phyloP scores from a whole-genome alignment of 345 rosid genomes.

The Pseudoturritis turrita region DNA sequence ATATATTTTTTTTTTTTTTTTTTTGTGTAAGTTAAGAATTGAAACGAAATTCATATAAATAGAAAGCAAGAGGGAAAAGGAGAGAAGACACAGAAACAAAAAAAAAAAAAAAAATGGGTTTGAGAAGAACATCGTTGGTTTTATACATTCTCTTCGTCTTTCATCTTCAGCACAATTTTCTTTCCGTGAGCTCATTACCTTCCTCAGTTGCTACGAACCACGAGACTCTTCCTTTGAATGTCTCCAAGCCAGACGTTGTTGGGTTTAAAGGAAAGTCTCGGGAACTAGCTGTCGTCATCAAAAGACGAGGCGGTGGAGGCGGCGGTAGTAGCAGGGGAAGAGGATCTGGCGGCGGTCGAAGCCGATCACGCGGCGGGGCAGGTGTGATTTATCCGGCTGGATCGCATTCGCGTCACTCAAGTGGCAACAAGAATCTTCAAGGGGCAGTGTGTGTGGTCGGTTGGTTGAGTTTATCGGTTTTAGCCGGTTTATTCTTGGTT shows the following conservation, averaged over 20 bases:
- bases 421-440: not conserved
- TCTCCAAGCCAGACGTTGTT: not conserved
- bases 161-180: not conserved
- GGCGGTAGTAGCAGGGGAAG: not conserved
- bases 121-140: slow-evolving; percentile 15
- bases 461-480: not conserved
- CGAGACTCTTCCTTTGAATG: not conserved
- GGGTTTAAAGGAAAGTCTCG: slow-evolving; percentile 12
- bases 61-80: not conserved
- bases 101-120: not conserved
- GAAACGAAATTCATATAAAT: not conserved
- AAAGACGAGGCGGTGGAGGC: slow-evolving; percentile 16
- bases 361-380: not conserved
- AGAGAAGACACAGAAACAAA: not conserved
- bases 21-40: not conserved
- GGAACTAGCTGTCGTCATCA: slow-evolving; percentile 18
- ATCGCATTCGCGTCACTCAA: not conserved
- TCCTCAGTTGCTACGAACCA: not conserved
- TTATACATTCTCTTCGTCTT: slow-evolving; percentile 17
- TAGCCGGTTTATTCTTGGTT: slow-evolving; percentile 3
- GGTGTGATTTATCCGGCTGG: not conserved
- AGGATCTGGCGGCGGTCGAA: not conserved
- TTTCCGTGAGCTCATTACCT: slow-evolving; percentile 10
- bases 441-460: not conserved
- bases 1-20: no score